Evolutionary conservation across 2,329 filamentous ascomycete species (phyloP).

Genomic region (Xylaria sp.): DNA sequence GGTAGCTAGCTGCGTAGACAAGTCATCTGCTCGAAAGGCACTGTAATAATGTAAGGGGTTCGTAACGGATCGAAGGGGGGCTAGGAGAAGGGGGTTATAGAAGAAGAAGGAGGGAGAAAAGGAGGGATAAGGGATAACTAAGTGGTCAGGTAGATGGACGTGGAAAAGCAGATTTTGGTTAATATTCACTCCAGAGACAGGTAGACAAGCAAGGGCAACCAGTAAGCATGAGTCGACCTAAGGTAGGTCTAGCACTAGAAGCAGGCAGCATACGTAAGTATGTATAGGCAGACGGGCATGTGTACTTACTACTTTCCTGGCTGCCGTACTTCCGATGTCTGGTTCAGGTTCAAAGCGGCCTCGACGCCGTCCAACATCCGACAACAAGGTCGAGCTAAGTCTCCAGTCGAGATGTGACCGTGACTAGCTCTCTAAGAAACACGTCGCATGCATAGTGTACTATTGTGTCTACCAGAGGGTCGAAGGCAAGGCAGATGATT

Average conservation of each 20-base stretch:
- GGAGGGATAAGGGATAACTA: not conserved
- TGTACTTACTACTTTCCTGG: not conserved
- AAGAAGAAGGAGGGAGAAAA: not conserved
- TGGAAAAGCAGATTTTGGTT: constrained; percentile 8
- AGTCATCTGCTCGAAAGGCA: not conserved
- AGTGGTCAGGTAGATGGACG: not conserved
- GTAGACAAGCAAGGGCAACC: not conserved
- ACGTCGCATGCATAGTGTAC: not conserved
- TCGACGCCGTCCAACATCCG: not conserved
- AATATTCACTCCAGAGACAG: not conserved
- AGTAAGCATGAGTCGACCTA: not conserved
- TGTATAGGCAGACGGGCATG: too few species aligned
- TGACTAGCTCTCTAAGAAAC: constrained; percentile 18
- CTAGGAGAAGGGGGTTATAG: not conserved
- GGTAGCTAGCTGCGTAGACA: not conserved
- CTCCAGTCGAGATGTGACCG: constrained; percentile 9
- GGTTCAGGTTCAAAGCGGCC: constrained; percentile 10
- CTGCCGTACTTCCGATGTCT: constrained; percentile 22
- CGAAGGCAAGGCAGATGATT: constrained; percentile 3
- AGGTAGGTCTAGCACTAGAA: too few species aligned
- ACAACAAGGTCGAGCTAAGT: constrained; percentile 1
- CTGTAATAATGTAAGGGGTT: not conserved
- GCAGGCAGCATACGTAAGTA: too few species aligned
- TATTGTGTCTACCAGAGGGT: not conserved
- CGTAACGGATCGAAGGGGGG: not conserved